These are phyloP conservation scores for Kazachstania kunashirensis DNA, from an alignment of 805 yeast genomes.

Conservation along the genomic window DNA sequence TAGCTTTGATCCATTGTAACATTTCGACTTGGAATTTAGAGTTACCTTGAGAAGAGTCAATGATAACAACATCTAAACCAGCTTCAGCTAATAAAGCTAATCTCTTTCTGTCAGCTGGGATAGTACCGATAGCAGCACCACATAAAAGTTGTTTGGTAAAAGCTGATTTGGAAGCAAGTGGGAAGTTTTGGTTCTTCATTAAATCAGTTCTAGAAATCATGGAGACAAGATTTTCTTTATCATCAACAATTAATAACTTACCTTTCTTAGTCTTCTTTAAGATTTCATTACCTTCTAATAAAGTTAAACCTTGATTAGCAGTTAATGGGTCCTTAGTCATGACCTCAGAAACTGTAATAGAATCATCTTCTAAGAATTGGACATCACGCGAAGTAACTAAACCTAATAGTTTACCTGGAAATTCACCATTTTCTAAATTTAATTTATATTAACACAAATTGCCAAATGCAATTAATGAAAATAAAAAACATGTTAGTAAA, in stretches of 20 bases:
- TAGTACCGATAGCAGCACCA: slow-evolving; percentile 98
- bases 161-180: slow-evolving; percentile 88
- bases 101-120: slow-evolving; percentile 81
- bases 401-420: slow-evolving; percentile 87
- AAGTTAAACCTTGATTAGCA: slow-evolving; percentile 71
- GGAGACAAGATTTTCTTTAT: slow-evolving; percentile 64
- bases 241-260: slow-evolving; percentile 88
- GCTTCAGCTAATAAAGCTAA: slow-evolving; percentile 79
- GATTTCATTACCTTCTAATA: slow-evolving; percentile 80
- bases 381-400: slow-evolving; percentile 94
- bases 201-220: slow-evolving; percentile 92
- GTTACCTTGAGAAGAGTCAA: slow-evolving; percentile 97
- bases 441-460: no score
- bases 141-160: slow-evolving; percentile 90
- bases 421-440: slow-evolving; percentile 65
- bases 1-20: slow-evolving; percentile 83
- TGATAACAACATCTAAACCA: slow-evolving; percentile 90
- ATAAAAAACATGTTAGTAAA: slow-evolving; percentile 1
- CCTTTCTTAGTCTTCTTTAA: slow-evolving; percentile 93
- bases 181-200: slow-evolving; percentile 90
- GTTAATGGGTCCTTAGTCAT: slow-evolving; percentile 88
- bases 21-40: slow-evolving; percentile 89
- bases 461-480: no score
- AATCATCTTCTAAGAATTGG: slow-evolving; percentile 78
- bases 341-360: slow-evolving; percentile 55